A percentile compares a stretch with the other conserved stretches of the same genome.
Conservation (phyloP, 176 grass and related monocot species). For the Oryza rufipogon region DNA sequence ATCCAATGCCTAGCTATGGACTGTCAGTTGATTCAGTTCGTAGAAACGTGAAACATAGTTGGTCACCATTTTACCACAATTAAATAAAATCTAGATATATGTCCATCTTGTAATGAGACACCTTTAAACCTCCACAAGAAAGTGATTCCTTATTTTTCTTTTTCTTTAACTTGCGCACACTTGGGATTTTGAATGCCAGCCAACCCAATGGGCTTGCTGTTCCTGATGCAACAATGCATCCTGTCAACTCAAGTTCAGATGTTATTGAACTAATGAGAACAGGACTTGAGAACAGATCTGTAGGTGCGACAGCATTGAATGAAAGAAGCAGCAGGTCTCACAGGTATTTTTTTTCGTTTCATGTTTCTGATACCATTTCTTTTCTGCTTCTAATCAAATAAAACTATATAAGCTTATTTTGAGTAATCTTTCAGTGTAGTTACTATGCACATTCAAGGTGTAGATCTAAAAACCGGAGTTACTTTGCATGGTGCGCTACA, state of each 20-base stretch:
- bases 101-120: background rate
- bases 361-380: slow-evolving; percentile 25
- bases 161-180: slow-evolving; percentile 69
- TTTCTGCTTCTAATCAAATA: slow-evolving; percentile 31
- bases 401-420: background rate
- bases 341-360: slow-evolving; percentile 59
- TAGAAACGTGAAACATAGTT: slow-evolving; percentile 31
- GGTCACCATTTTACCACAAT: background rate
- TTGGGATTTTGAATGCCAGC: slow-evolving; percentile 67
- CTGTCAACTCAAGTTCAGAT: slow-evolving; percentile 67
- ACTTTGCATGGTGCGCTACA: slow-evolving; percentile 62
- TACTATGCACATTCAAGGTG: slow-evolving; percentile 69
- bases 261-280: slow-evolving; percentile 77
- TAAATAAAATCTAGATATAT: slow-evolving; percentile 6
- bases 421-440: slow-evolving; percentile 55
- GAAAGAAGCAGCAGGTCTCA: slow-evolving; percentile 95
- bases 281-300: slow-evolving; percentile 65
- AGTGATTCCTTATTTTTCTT: slow-evolving; percentile 40
- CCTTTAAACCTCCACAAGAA: background rate
- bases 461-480: slow-evolving; percentile 61
- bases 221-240: slow-evolving; percentile 76
- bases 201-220: slow-evolving; percentile 78
- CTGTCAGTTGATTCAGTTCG: slow-evolving; percentile 21
- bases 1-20: background rate
- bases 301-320: slow-evolving; percentile 73